These are phyloP conservation scores for Xerocomellus dryophilus DNA, from an alignment of 768 basidiomycete species.

Conservation along the genomic window DNA sequence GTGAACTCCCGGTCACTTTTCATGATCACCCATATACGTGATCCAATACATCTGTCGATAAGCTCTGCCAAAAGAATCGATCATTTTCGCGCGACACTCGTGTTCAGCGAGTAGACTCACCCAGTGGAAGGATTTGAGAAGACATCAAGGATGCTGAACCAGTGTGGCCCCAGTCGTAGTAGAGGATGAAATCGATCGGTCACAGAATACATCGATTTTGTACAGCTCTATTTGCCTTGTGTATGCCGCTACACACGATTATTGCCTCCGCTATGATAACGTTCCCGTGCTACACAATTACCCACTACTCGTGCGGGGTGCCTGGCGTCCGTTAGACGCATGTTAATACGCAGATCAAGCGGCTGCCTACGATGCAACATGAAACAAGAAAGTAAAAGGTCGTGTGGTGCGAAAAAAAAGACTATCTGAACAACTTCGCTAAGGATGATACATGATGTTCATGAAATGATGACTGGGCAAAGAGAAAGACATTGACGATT, in stretches of 20 bases:
- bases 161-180: slow-evolving; percentile 1
- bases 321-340: slow-evolving; percentile 36
- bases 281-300: slow-evolving; percentile 20
- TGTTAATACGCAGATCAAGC: slow-evolving; percentile 18
- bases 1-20: slow-evolving; percentile 97
- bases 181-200: background rate
- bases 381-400: slow-evolving; percentile 19
- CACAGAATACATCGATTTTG: background rate
- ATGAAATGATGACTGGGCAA: slow-evolving; percentile 20
- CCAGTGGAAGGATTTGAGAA: slow-evolving; percentile 91
- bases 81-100: background rate
- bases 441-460: slow-evolving; percentile 18
- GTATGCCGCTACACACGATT: slow-evolving; percentile 11
- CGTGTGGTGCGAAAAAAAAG: slow-evolving; percentile 10
- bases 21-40: slow-evolving; percentile 97
- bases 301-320: slow-evolving; percentile 17
- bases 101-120: slow-evolving; percentile 36
- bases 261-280: slow-evolving; percentile 22
- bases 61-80: slow-evolving; percentile 54
- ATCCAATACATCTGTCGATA: slow-evolving; percentile 96
- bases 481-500: slow-evolving; percentile 4
- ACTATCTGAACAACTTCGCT: slow-evolving; percentile 12
- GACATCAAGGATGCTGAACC: slow-evolving; percentile 57
- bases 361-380: slow-evolving; percentile 21
- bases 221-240: slow-evolving; percentile 12